Base-by-base conservation (phyloP, 1,284 basidiomycete genomes). In the Sphaerobolus stellatus region DNA sequence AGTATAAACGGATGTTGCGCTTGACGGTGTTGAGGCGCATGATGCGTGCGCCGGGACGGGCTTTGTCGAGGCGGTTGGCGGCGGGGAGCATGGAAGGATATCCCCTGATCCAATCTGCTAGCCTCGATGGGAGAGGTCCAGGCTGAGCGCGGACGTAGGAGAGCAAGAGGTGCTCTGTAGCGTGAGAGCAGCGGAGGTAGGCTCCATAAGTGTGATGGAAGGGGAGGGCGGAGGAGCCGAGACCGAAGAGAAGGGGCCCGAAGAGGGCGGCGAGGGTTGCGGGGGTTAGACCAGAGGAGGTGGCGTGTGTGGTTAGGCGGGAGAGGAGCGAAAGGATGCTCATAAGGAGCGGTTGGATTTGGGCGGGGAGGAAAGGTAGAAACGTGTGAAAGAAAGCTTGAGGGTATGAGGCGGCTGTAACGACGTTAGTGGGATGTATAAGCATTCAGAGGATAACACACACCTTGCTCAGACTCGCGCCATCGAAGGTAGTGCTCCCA, bases 261-360 rank as follows among this genome's bases (percentile, higher is more conserved):
- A 95, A 95, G n/a, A 93, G 79, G n/a, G 90, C 84, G 0, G 91
- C 88, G 31, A 94, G 77, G 2, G 88, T 84, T 27, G 89, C 86
- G 1, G 91, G 91, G 0, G 90, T 93, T 59, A 93, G 86, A 6
- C 91, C 90, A 9, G 90, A 93, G 13, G 75, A 81, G 16, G 82
- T 80, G 59, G 88, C 88, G 66, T 95, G 84, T 0, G 92, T 88
- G 0, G 88, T 83, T 54, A 96, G 82, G 18, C 89, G 84, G 2
- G 85, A 81, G 31, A 95, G 76, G 27, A 97, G 81, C 20, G 82
- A 78, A 62, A 94, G 80, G 7, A 94, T 71, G 1, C 85, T 81
- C 56, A 82, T 68, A 49, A 94, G 70, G 52, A 92, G 78, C 1
- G 76, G 73, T 51, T 78, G 81, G 2, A 91, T 68, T 2, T 78